Evolutionary conservation across 306 rosid genomes (phyloP), one percentile per base, ranked within the genome.

Genomic region (Mucuna pruriens): DNA sequence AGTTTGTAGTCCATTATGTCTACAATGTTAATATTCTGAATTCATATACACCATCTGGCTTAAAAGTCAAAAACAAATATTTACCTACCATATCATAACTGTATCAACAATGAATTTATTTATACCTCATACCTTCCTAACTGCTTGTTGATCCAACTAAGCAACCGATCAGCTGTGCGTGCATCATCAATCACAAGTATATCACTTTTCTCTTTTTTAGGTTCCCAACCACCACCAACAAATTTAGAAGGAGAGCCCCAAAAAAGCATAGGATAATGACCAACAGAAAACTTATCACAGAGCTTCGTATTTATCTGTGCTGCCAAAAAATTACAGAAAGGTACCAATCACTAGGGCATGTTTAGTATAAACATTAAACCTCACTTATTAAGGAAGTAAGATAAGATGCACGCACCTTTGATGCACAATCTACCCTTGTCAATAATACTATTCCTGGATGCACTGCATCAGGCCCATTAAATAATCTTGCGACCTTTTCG

Each of bases 361-460:
- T 75, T 80, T 84, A 39, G 26, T 16, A 71, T 39, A 54, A 82
- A 25, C 66, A 44, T 55, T 49, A 76, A 25, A 65, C 23, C 61
- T 58, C 55, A 11, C 46, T 10, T 15, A 19, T 9, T 63, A 67
- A 70, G 66, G 71, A 48, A 45, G 58, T 45, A 60, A 84, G 17
- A 12, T 39, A 82, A 49, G 54, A 77, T 57, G 84, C 54, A 65
- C 63, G 49, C 86, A 93, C 99, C 97, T 93, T 91, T 12, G 77
- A 69, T 38, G 96, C 99, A 84, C 99, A 95, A 73, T 95, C 99
- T n/a, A 95, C 97, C 83, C 99, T 89, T 38, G 97, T 81, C 99
- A 95, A 88, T 80, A 95, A 69, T 69, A 95, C 29, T 29, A 89
- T 88, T 83, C 99, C 99, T 0, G 99, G 99, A 85, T 95, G 94